Evolutionary conservation across 2,329 filamentous ascomycete genomes (phyloP), one percentile per base, ranked within the genome.

Genomic region (Colletotrichum gigasporum): DNA sequence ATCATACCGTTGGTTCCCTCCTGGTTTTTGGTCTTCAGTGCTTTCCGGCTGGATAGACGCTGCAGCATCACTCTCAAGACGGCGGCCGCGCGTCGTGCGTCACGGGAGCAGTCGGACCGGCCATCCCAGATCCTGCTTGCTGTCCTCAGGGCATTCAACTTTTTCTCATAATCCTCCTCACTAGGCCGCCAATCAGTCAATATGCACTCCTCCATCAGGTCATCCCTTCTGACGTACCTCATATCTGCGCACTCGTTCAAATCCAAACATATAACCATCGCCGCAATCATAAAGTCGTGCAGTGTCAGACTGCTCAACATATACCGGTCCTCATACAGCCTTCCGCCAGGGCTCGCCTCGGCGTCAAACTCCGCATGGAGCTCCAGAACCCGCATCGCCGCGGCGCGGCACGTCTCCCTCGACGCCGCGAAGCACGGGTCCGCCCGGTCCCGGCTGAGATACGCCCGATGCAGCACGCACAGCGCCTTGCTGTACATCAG

Each of bases 201-300:
- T n/a, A 55, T n/a, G n/a, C n/a, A n/a, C n/a, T n/a, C n/a, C n/a
- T n/a, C n/a, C 18, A 11, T 32, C 14, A 37, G 2, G 56, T 4
- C 30, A 2, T 18, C 20, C 32, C 30, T 24, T 50, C 18, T 10
- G 9, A 57, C 74, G 67, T 73, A 80, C 80, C 70, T 76, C 65
- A 74, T 76, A 18, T 77, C 73, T 26, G 69, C 67, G 16, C 76
- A 77, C 65, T 82, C 80, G 22, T 75, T 76, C 11, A 84, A 71
- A 65, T 85, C 82, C 3, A 89, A 72, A 60, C 84, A 89, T 5
- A 89, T 69, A 39, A 89, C 82, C 84, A 88, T 89, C 11, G 85
- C 82, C 0, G 86, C 86, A 16, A 88, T 79, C 24, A 89, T 73
- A 64, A 87, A 89, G 67, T 88, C 84, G 32, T 87, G 84, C 20